Percentiles rank a stretch among this genome's conserved stretches.
Evolutionary conservation across 805 yeast species (phyloP).

Genomic region (Candida sakaeoensis): DNA sequence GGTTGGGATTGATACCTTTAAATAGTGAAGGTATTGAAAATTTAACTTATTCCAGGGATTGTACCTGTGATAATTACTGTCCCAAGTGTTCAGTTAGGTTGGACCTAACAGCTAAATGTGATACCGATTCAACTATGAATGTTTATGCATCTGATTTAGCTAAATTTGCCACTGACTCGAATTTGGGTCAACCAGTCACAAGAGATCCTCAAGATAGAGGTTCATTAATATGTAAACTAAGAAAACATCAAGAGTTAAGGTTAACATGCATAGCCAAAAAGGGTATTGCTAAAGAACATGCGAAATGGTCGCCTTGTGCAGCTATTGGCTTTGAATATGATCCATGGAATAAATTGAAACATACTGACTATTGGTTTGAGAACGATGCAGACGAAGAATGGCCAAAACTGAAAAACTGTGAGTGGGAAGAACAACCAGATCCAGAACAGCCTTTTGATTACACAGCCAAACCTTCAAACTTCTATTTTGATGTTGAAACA

Average conservation of each 20-base stretch:
- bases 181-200: constrained; percentile 81
- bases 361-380: constrained; percentile 96
- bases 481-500: constrained; percentile 88
- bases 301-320: constrained; percentile 96
- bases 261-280: constrained; percentile 93
- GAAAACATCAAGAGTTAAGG: constrained; percentile 88
- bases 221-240: constrained; percentile 83
- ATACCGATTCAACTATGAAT: constrained; percentile 80
- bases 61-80: constrained; percentile 97
- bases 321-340: constrained; percentile 97
- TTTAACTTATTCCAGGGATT: constrained; percentile 85
- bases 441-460: constrained; percentile 85
- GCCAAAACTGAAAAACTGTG: constrained; percentile 87
- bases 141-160: constrained; percentile 79
- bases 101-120: constrained; percentile 83
- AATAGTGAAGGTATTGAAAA: constrained; percentile 80
- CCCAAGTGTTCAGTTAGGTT: constrained; percentile 90
- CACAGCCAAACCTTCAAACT: constrained; percentile 73
- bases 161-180: constrained; percentile 42
- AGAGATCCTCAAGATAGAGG: constrained; percentile 76
- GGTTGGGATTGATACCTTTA: constrained; percentile 89
- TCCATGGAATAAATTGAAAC: constrained; percentile 97
- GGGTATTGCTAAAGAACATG: constrained; percentile 96
- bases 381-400: constrained; percentile 85
- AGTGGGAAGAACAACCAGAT: constrained; percentile 93